These are phyloP conservation scores for Dentipellis sp. DNA, from an alignment of 768 basidiomycete genomes.

Conservation along the genomic window DNA sequence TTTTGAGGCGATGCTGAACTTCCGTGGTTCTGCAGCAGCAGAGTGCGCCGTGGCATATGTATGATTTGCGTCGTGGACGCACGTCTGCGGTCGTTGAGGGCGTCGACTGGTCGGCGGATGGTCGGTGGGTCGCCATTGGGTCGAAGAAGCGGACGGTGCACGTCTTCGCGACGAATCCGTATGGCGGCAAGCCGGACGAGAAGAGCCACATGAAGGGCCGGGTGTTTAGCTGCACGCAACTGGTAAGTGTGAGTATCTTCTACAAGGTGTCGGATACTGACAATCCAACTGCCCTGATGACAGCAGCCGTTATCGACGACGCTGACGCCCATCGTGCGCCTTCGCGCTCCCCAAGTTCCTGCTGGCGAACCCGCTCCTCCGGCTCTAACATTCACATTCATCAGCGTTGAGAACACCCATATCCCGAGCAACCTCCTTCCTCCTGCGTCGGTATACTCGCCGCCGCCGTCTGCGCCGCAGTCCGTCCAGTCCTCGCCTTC, in stretches of 20 bases:
- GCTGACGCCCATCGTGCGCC: conserved; percentile 45
- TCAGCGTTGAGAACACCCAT: conserved; percentile 25
- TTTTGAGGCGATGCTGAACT: neutral
- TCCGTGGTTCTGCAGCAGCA: neutral
- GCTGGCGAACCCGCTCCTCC: conserved; percentile 20
- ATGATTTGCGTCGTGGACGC: conserved; percentile 61
- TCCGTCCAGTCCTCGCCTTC: conserved; percentile 20
- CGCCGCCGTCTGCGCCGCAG: conserved; percentile 21
- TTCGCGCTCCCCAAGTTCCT: conserved; percentile 27
- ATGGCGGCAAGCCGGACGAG: conserved; percentile 59
- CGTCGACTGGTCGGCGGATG: conserved; percentile 45
- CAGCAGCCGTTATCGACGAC: conserved; percentile 46
- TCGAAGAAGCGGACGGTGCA: conserved; percentile 59
- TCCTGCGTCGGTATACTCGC: conserved; percentile 17
- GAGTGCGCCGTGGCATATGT: conserved; percentile 43
- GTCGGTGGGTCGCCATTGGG: conserved; percentile 61
- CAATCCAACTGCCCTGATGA: neutral
- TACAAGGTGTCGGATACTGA: neutral
- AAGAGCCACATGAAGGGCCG: conserved; percentile 49
- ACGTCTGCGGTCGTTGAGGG: conserved; percentile 57
- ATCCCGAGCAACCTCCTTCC: conserved; percentile 34
- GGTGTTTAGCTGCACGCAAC: conserved; percentile 42
- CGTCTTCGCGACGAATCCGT: conserved; percentile 69
- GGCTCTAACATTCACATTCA: conserved; percentile 49
- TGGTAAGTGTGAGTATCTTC: conserved; percentile 27